phyloP scores from a whole-genome alignment of 2,329 filamentous ascomycete genomes.

The Pseudocercospora vitis region DNA sequence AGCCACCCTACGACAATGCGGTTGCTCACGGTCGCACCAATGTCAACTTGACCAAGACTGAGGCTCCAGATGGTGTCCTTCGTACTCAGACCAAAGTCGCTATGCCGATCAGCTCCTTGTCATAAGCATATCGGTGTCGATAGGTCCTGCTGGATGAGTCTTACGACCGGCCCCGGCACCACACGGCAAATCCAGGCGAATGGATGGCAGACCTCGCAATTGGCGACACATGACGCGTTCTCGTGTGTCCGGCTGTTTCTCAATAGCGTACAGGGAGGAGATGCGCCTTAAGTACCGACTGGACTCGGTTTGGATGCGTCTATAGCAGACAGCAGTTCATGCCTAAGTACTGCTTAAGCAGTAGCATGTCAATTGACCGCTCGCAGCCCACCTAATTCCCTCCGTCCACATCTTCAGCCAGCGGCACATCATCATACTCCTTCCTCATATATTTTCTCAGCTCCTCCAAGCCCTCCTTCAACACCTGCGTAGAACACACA shows the following conservation, averaged over 20 bases:
- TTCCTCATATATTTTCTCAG: slow-evolving; percentile 57
- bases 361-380: too few relatives aligned
- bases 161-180: too few relatives aligned
- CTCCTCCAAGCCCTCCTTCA: slow-evolving; percentile 64
- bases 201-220: too few relatives aligned
- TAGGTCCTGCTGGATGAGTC: background rate
- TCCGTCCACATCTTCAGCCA: slow-evolving; percentile 12
- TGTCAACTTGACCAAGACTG: slow-evolving; percentile 19
- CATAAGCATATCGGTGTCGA: background rate
- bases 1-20: slow-evolving; percentile 26
- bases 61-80: slow-evolving; percentile 18
- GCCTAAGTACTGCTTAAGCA: too few relatives aligned
- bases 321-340: too few relatives aligned
- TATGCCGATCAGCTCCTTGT: slow-evolving; percentile 25
- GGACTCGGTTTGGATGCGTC: too few relatives aligned
- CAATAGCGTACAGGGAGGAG: too few relatives aligned
- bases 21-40: slow-evolving; percentile 25
- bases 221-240: too few relatives aligned
- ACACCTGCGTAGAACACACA: slow-evolving; percentile 67
- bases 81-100: slow-evolving; percentile 19
- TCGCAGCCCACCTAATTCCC: too few relatives aligned
- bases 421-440: slow-evolving; percentile 53
- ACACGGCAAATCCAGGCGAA: background rate
- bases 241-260: too few relatives aligned
- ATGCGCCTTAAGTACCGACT: too few relatives aligned